Conservation (phyloP, 2,329 filamentous ascomycete genomes). For the Stemphylium lycopersici region DNA sequence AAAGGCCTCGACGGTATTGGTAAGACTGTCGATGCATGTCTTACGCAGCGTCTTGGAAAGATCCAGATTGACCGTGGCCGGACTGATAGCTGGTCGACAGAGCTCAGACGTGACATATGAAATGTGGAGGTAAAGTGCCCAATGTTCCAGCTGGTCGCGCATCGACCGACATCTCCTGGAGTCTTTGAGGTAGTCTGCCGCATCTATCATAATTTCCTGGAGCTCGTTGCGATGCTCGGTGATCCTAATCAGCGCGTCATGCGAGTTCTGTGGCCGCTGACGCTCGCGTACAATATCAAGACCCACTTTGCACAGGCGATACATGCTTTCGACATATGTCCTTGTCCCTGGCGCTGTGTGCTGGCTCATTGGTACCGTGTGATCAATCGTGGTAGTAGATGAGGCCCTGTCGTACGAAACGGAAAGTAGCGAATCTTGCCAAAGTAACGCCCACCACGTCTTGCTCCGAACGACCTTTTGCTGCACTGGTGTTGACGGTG, state of each 20-base stretch:
- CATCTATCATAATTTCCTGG: slow-evolving; percentile 63
- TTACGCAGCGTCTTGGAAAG: slow-evolving; percentile 57
- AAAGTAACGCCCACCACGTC: slow-evolving; percentile 65
- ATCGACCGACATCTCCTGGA: slow-evolving; percentile 55
- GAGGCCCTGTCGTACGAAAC: slow-evolving; percentile 68
- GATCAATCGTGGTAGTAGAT: slow-evolving; percentile 61
- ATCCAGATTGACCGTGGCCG: slow-evolving; percentile 53
- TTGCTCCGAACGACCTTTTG: slow-evolving; percentile 48
- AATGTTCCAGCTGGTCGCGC: slow-evolving; percentile 64
- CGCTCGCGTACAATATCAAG: slow-evolving; percentile 66
- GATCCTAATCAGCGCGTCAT: slow-evolving; percentile 61
- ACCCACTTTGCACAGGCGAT: slow-evolving; percentile 62
- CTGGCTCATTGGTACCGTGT: slow-evolving; percentile 47
- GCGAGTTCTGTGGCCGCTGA: slow-evolving; percentile 59
- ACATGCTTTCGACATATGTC: slow-evolving; percentile 65
- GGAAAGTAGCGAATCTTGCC: slow-evolving; percentile 69
- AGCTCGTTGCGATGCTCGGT: slow-evolving; percentile 64
- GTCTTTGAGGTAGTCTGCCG: slow-evolving; percentile 63
- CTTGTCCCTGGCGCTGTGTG: slow-evolving; percentile 56
- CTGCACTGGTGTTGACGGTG: slow-evolving; percentile 58
- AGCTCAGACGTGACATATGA: slow-evolving; percentile 68
- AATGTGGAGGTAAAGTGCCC: slow-evolving; percentile 65
- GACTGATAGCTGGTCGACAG: slow-evolving; percentile 65
- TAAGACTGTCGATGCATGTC: slow-evolving; percentile 62
- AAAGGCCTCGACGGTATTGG: slow-evolving; percentile 65